Base-by-base conservation (phyloP, 495 filamentous ascomycete species). In the Penicillium arizonense region DNA sequence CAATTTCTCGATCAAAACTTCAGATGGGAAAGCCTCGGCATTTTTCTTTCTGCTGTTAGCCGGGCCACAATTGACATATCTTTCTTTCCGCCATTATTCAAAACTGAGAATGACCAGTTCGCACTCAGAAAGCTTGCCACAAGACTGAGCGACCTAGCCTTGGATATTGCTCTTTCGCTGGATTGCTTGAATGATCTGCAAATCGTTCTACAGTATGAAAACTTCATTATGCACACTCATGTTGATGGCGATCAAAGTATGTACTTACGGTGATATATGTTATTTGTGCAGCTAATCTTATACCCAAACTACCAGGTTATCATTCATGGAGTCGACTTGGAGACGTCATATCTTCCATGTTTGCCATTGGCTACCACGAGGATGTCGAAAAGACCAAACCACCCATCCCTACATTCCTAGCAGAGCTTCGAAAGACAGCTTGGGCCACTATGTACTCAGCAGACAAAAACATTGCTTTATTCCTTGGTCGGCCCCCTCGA, bases 161-260 rank as follows among this genome's bases (percentile, higher is more conserved):
- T 75, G 42, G 69, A 75, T 24, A 67, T 73, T 24, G 62, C 62
- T 0, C 61, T 76, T 5, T 74, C 74, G 3, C 44, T 77, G 26
- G 74, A 77, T 41, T 71, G 67, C 37, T 46, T 77, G 37, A 77
- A 77, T 53, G 72, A 75, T 44, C 43, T 77, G 12, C 71, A 74
- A 23, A 55, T 77, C 3, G 58, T 75, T 23, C 44, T 74, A 4
- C 73, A 76, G 39, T 77, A 75, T 41, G 74, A 77, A 53, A 77
- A 75, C 35, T 74, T 74, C 18, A 75, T 77, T 42, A 53, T 75
- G 1, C 73, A 74, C 46, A 74, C 73, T 0, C 61, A 69, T 42
- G 65, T 74, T 21, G 68, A 75, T 55, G 74, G 74, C 14, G 74
- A 75, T 48, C 72, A 77, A 52, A 75, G 74, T 77, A 50, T 57